Base-by-base conservation (phyloP, 2,329 filamentous ascomycete species). In the Microcera coccophila region DNA sequence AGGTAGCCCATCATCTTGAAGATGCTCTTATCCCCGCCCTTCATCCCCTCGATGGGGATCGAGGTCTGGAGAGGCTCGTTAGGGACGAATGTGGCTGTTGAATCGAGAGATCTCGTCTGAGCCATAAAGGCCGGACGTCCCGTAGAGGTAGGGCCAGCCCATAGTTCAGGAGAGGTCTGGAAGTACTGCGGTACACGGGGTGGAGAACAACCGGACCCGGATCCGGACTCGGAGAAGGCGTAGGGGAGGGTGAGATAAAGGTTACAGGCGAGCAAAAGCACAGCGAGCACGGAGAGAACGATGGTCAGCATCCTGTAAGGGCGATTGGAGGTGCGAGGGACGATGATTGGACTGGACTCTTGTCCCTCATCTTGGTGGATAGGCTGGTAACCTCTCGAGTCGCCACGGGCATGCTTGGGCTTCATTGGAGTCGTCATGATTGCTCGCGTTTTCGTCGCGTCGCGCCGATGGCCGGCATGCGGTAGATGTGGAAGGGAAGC, bases 51-150 rank as follows among this genome's bases (percentile, higher is more conserved):
- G 38, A 89, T 84, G 0, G 85, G 83, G 16, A 84, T 71, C 26
- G 79, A 77, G 2, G 85, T 90, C 67, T 87, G 83, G 43, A 90
- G 68, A 37, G 85, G 85, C 37, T 75, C 69, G 55, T 86, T 86
- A 12, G 84, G 81, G 22, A 83, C 78, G 58, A 81, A 88, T 4
- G 80, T 74, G 2, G 67, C 76, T 8, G 79, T 73, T 49, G 85
- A 84, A 16, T 82, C 75, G 29, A 85, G 81, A 2, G 77, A 75
- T 50, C 84, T 81, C 5, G 80, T 87, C 65, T 87, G 78, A 1
- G 84, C 85, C 44, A 90, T 68, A 60, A 87, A 88, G 2, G 85
- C 79, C 19, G 84, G 72, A 42, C 66, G 69, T 12, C 85, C 86
- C 1, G 85, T 90, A n/a, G 81, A 73, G 4, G 82, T 87, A 28